Evolutionary conservation across 2,329 filamentous ascomycete species (phyloP).

Genomic region (Biscogniauxia sp.): DNA sequence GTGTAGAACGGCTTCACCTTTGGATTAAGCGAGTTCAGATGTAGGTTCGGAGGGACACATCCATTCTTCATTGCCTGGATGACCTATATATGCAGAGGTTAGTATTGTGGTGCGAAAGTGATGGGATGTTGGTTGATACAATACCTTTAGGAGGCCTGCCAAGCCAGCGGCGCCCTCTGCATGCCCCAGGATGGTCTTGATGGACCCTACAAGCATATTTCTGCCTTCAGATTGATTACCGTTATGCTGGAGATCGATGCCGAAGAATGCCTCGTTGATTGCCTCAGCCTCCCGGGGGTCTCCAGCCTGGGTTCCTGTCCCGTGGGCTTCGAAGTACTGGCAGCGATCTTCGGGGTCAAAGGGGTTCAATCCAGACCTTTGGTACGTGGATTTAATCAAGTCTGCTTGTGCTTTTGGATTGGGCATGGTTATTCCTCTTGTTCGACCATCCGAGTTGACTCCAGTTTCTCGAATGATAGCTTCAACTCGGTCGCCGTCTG

Average conservation of each 20-base stretch:
- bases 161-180: conserved; percentile 49
- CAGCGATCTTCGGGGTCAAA: conserved; percentile 33
- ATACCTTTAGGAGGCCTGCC: conserved; percentile 43
- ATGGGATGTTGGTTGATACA: not conserved
- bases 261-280: conserved; percentile 42
- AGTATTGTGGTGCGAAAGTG: not conserved
- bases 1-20: conserved; percentile 36
- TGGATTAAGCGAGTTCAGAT: conserved; percentile 41
- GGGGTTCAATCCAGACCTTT: conserved; percentile 39
- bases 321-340: conserved; percentile 49
- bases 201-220: conserved; percentile 39
- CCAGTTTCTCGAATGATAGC: conserved; percentile 47
- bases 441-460: conserved; percentile 49
- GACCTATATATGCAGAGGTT: conserved; percentile 16
- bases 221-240: conserved; percentile 1
- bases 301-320: conserved; percentile 38
- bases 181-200: conserved; percentile 48
- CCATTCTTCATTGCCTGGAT: conserved; percentile 40
- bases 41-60: conserved; percentile 42
- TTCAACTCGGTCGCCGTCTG: conserved; percentile 46
- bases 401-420: conserved; percentile 42
- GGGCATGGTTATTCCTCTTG: conserved; percentile 55
- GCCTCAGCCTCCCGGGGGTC: conserved; percentile 44
- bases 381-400: conserved; percentile 46
- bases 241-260: conserved; percentile 1